phyloP scores from a whole-genome alignment of 2,329 filamentous ascomycete genomes.

The Tolypocladium amazonense region DNA sequence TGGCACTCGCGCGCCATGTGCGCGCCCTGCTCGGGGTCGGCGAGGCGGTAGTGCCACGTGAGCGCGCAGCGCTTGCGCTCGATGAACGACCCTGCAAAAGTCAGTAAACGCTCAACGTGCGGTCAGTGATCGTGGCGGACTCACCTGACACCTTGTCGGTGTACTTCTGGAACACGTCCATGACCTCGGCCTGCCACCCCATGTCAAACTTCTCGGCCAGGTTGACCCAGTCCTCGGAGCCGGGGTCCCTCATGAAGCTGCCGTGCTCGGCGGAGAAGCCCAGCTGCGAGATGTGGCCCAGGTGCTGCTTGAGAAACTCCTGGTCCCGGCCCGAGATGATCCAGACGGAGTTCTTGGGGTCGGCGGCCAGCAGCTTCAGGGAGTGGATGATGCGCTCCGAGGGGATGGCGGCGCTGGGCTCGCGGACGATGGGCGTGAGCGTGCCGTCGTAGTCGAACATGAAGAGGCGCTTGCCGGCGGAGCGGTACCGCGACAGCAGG shows the following conservation, averaged over 20 bases:
- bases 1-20: conserved; percentile 75
- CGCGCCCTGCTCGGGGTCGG: conserved; percentile 73
- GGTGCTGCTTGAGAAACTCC: conserved; percentile 78
- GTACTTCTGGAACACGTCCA: conserved; percentile 77
- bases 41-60: conserved; percentile 94
- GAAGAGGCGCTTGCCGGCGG: conserved; percentile 71
- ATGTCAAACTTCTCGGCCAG: conserved; percentile 80
- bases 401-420: conserved; percentile 81
- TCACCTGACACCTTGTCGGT: conserved; percentile 75
- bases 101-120: not conserved
- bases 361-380: conserved; percentile 66
- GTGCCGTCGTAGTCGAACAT: conserved; percentile 99
- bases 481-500: conserved; percentile 63
- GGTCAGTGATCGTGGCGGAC: conserved; percentile 12
- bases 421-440: conserved; percentile 86
- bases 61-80: conserved; percentile 89
- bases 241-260: conserved; percentile 82
- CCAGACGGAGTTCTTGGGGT: conserved; percentile 86
- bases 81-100: conserved; percentile 64
- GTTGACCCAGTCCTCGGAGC: conserved; percentile 73
- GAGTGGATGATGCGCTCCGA: conserved; percentile 73
- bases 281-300: conserved; percentile 80
- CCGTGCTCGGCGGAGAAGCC: conserved; percentile 97
- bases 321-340: conserved; percentile 95
- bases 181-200: conserved; percentile 81